Base-by-base conservation (phyloP, 176 grass and related monocot species). In the Oryza rufipogon region DNA sequence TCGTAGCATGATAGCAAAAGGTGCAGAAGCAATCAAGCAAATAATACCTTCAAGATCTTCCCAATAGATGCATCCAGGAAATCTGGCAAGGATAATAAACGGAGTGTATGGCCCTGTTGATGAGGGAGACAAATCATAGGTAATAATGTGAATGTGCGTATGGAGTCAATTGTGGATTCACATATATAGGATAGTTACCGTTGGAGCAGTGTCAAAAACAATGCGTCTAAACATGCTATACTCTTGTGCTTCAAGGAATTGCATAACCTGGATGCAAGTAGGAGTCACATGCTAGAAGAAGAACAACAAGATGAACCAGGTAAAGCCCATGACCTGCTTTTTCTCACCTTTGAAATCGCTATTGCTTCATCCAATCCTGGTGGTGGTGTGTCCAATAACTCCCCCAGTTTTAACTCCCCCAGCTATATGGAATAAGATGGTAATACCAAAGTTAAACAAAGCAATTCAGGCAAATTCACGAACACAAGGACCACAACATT, bases 31-130 rank as follows among this genome's bases (percentile, higher is more conserved):
- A 41, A 41, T 41, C 39, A 41, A 41, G 39, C 20, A 36, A 48
- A 73, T 3, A 66, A 56, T 81, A 96, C 96, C 93, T 94, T 99
- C 71, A 99, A 84, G 23, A 99, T 99, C 80, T 92, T 99, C 80
- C 96, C 93, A 77, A 99, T 99, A 17, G 96, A 99, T 54, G 93
- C 96, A 91, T 99, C 96, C 75, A 99, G 86, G 81, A 99, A 99
- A 28, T 99, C 96, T 67, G 96, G 96, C 72, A 99, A 99, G 45
- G 96, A 99, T 34, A 99, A 84, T 72, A 99, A 82, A 39, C 96
- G 69, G 67, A 99, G 96, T 69, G 96, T 99, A 91, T 96, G 96
- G 3, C 96, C 96, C 96, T 99, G 77, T 61, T 71, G 74, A 83
- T 70, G 80, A 64, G 15, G 36, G 30, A 70, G 74, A 68, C 14